These are phyloP conservation scores for Komagataella mondaviorum DNA, from an alignment of 805 yeast species.

Conservation along the genomic window DNA sequence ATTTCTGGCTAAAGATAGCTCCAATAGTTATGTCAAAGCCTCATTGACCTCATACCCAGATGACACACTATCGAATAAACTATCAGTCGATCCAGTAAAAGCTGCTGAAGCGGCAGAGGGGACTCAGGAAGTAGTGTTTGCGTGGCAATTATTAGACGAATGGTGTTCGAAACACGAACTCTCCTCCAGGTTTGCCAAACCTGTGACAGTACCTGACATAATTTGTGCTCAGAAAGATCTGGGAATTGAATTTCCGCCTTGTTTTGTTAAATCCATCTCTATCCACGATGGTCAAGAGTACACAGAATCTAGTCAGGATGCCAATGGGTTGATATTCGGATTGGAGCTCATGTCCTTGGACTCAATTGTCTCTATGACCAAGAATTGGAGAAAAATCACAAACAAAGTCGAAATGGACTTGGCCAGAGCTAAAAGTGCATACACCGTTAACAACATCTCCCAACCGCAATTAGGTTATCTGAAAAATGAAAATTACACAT, in stretches of 20 bases:
- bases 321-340: conserved; percentile 60
- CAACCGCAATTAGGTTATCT: conserved; percentile 10
- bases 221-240: conserved; percentile 69
- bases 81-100: background rate
- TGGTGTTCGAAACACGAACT: conserved; percentile 49
- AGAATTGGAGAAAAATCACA: conserved; percentile 68
- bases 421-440: conserved; percentile 7
- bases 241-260: conserved; percentile 54
- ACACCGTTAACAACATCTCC: conserved; percentile 4
- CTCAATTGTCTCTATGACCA: conserved; percentile 64
- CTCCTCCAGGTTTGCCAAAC: conserved; percentile 12
- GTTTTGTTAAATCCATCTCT: conserved; percentile 58
- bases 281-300: conserved; percentile 81
- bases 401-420: conserved; percentile 20
- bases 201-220: conserved; percentile 65
- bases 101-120: conserved; percentile 25
- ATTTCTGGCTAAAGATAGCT: background rate
- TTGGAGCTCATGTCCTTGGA: conserved; percentile 66
- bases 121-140: conserved; percentile 56
- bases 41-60: conserved; percentile 13
- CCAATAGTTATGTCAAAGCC: conserved; percentile 5
- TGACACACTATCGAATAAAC: conserved; percentile 6
- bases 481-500: conserved; percentile 3
- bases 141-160: conserved; percentile 74
- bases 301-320: conserved; percentile 28